phyloP scores from a whole-genome alignment of 352 stramenopile genomes.

The Phytophthora hybrid region DNA sequence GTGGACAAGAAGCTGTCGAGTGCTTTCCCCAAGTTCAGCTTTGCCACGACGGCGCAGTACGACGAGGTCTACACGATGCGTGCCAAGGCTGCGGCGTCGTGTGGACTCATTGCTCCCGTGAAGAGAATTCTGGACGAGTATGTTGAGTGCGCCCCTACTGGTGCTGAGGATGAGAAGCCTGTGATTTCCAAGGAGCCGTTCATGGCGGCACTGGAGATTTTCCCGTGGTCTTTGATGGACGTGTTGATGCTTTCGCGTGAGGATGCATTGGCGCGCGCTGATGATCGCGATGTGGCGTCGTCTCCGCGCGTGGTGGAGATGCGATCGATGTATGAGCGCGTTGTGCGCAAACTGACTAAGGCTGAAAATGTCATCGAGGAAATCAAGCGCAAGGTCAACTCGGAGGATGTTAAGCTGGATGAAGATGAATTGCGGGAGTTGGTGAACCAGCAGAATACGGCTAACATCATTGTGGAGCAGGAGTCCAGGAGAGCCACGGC shows the following conservation, averaged over 20 bases:
- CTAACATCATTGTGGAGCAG: conserved; percentile 29
- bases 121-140: conserved; percentile 75
- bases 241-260: conserved; percentile 59
- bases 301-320: conserved; percentile 60
- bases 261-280: conserved; percentile 46
- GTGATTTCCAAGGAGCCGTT: conserved; percentile 44
- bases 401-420: conserved; percentile 22
- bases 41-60: conserved; percentile 51
- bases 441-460: conserved; percentile 29
- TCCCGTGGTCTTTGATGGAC: conserved; percentile 61
- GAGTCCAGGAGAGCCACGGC: conserved; percentile 44
- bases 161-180: conserved; percentile 34
- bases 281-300: conserved; percentile 49
- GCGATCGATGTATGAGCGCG: conserved; percentile 48
- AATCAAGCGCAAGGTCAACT: conserved; percentile 24
- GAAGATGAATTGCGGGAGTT: conserved; percentile 36
- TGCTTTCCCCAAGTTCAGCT: conserved; percentile 65
- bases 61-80: conserved; percentile 66
- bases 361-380: conserved; percentile 29
- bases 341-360: conserved; percentile 38
- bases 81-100: conserved; percentile 66
- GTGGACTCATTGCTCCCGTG: conserved; percentile 51
- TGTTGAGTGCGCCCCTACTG: conserved; percentile 37
- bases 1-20: conserved; percentile 65
- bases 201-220: conserved; percentile 60